Evolutionary conservation across 306 rosid genomes (phyloP), one percentile per base, ranked within the genome.

Genomic region (Hippophae gyantsensis): DNA sequence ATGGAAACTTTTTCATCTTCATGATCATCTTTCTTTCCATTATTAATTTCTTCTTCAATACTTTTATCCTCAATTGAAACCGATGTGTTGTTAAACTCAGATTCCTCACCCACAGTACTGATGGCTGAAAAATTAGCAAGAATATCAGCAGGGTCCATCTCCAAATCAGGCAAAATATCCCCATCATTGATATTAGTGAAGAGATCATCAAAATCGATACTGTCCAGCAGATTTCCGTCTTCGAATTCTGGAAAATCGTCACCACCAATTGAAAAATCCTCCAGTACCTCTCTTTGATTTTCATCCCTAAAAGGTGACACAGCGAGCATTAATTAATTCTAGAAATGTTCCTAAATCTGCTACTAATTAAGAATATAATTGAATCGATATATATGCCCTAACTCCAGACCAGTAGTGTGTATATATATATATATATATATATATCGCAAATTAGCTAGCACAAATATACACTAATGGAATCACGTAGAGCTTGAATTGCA

Each of bases 141-240:
- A 59, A 84, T 74, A 18, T 87, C 96, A 0, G 85, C 96, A 0
- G 85, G 66, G 67, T 87, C 96, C 96, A 87, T 87, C 58, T 90
- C 94, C 80, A 90, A 80, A 71, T 85, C 98, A 3, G 89, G 96
- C 75, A 85, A 60, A 53, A 79, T 78, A 14, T 87, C 92, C 14
- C 71, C 82, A 42, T 74, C 81, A 53, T 82, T 69, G 84, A 86
- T 74, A 9, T 83, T 84, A 8, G 67, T 69, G 49, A 87, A 92
- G 59, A 92, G 73, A 52, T 85, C 86, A 10, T 92, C 98, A 42
- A 85, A 92, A 56, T 92, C 73, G 72, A 87, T 78, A 70, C 81
- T 84, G 43, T 87, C 95, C 69, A 87, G 74, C 32, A 87, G 68
- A 43, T 57, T 81, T 45, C 75, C 85, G 7, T 85, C 94, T 0